Evolutionary conservation across 768 basidiomycete species (phyloP).

Genomic region (Russula sp.): DNA sequence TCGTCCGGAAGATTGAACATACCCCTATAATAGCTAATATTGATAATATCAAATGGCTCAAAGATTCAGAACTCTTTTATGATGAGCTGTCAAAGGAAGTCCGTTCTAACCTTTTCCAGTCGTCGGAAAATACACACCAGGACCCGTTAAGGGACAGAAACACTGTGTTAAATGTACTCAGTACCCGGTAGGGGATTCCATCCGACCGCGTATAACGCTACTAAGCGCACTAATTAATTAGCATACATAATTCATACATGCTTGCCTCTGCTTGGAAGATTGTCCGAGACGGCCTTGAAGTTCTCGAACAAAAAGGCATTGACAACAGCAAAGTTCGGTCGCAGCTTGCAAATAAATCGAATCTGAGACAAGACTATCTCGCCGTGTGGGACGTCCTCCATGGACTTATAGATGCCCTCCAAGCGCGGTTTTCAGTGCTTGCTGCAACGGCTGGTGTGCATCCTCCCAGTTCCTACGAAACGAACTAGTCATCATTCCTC

Average conservation of each 20-base stretch:
- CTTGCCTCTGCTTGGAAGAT: slow-evolving; percentile 82
- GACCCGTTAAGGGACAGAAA: slow-evolving; percentile 18
- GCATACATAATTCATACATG: slow-evolving; percentile 76
- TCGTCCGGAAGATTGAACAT: neutral
- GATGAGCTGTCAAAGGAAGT: slow-evolving; percentile 57
- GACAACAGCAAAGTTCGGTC: slow-evolving; percentile 50
- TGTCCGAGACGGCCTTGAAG: slow-evolving; percentile 55
- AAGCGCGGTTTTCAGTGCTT: slow-evolving; percentile 63
- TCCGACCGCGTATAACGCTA: slow-evolving; percentile 11
- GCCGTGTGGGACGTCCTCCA: slow-evolving; percentile 61
- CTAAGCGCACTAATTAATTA: slow-evolving; percentile 12
- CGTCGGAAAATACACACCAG: slow-evolving; percentile 10
- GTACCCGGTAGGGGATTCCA: slow-evolving; percentile 29
- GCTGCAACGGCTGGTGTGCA: slow-evolving; percentile 67
- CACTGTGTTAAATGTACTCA: slow-evolving; percentile 27
- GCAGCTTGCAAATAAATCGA: slow-evolving; percentile 51
- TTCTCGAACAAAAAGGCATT: slow-evolving; percentile 54
- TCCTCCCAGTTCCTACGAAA: slow-evolving; percentile 23
- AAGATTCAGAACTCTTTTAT: slow-evolving; percentile 62
- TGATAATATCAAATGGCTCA: slow-evolving; percentile 65
- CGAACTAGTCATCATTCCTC: slow-evolving; percentile 10
- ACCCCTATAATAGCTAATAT: slow-evolving; percentile 48
- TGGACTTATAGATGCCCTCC: slow-evolving; percentile 56
- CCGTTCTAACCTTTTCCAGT: slow-evolving; percentile 45
- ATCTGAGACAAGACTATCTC: slow-evolving; percentile 58